phyloP scores from a whole-genome alignment of 352 stramenopile species.

The Phytophthora palmivora region DNA sequence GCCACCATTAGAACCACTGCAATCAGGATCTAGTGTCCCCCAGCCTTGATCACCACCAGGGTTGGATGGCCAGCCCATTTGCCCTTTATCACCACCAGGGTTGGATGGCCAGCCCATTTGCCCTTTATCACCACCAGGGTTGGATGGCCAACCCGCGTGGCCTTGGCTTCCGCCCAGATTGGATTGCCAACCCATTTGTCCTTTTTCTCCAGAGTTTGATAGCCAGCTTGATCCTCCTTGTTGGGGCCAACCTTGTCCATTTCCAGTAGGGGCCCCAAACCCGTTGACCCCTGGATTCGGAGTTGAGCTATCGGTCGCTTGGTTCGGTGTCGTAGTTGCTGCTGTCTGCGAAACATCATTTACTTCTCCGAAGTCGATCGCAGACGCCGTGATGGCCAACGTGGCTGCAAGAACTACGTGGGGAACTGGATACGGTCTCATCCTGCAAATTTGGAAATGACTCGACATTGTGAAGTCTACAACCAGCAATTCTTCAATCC shows the following conservation, averaged over 20 bases:
- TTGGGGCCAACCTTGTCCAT: conserved; percentile 1
- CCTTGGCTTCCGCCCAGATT: no score
- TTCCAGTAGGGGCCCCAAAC: neutral
- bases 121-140: neutral
- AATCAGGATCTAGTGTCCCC: conserved; percentile 3
- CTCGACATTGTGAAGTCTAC: neutral
- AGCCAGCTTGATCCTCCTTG: conserved; percentile 1
- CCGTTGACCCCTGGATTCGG: neutral
- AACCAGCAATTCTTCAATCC: neutral
- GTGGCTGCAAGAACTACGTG: neutral
- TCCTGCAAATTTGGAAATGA: conserved; percentile 1
- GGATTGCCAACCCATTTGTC: neutral
- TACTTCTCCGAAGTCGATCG: neutral
- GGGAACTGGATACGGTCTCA: neutral
- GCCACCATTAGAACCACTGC: neutral
- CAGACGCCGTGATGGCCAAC: neutral
- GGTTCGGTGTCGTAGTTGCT: neutral
- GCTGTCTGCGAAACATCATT: neutral
- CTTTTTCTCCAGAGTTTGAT: neutral
- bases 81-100: neutral
- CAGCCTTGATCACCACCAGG: neutral
- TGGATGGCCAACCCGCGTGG: neutral
- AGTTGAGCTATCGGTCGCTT: conserved; percentile 3
- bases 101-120: no score
- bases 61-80: neutral